A percentile compares a stretch with the other conserved stretches of the same genome.
Evolutionary conservation across 306 rosid species (phyloP).

Genomic region (Vigna hirtella): DNA sequence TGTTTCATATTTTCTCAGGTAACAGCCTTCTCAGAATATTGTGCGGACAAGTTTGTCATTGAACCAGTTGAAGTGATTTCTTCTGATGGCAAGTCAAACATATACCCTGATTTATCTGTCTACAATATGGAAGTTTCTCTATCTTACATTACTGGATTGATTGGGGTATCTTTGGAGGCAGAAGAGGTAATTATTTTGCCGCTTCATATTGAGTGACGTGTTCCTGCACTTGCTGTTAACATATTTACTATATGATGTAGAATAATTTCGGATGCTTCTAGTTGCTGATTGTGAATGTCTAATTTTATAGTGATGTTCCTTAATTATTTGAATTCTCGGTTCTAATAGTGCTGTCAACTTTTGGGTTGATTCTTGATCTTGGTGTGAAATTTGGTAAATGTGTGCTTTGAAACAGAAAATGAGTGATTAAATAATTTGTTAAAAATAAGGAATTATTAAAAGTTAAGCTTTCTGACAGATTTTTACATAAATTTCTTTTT

Average conservation of each 20-base stretch:
- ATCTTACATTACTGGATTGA: conserved; percentile 66
- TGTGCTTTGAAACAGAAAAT: neutral
- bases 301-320: neutral
- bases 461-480: neutral
- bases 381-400: neutral
- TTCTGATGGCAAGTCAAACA: conserved; percentile 73
- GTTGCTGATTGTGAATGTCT: neutral
- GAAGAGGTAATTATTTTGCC: conserved; percentile 66
- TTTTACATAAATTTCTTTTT: neutral
- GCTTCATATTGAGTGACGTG: conserved; percentile 8
- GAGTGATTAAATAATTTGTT: neutral
- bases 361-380: neutral
- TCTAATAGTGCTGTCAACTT: neutral
- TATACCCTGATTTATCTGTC: conserved; percentile 84
- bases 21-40: conserved; percentile 74
- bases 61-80: conserved; percentile 90
- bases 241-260: neutral
- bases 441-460: neutral
- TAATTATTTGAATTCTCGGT: neutral
- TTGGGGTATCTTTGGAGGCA: conserved; percentile 81
- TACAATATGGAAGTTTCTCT: conserved; percentile 89
- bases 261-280: neutral
- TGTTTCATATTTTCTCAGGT: conserved; percentile 61
- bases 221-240: conserved; percentile 1
- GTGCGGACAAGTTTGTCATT: conserved; percentile 75